These are phyloP conservation scores for Phialophora verrucosa DNA, from an alignment of 2,329 filamentous ascomycete genomes.

Conservation along the genomic window DNA sequence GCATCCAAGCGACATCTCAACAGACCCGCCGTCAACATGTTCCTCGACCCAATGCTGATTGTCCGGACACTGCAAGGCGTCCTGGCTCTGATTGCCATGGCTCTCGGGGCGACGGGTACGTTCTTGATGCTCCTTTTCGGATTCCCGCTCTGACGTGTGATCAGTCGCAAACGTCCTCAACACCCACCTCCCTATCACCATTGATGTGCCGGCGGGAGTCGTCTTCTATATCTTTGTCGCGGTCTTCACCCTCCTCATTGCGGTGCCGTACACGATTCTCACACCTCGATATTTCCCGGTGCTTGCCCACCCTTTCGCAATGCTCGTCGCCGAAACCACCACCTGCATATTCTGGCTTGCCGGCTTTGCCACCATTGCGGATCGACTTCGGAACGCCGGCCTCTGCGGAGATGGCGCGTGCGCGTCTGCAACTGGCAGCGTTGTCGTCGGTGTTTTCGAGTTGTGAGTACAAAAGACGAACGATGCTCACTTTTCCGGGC, in stretches of 20 bases:
- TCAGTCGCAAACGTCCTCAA: conserved; percentile 26
- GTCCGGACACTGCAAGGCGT: conserved; percentile 70
- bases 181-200: conserved; percentile 15
- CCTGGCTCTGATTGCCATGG: conserved; percentile 75
- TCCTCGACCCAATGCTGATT: conserved; percentile 62
- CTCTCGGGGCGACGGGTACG: conserved; percentile 68
- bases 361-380: conserved; percentile 75
- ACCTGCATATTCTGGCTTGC: conserved; percentile 91
- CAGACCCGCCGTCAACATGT: conserved; percentile 46
- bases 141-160: conserved; percentile 53
- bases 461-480: conserved; percentile 45
- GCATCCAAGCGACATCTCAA: background rate
- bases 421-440: conserved; percentile 61
- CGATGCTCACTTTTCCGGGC: background rate
- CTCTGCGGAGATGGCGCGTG: conserved; percentile 64
- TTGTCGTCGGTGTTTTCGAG: conserved; percentile 56
- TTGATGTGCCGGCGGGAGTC: conserved; percentile 58
- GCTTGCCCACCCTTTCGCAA: conserved; percentile 67
- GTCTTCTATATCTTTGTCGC: conserved; percentile 81
- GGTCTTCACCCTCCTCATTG: conserved; percentile 75
- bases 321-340: conserved; percentile 70
- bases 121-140: background rate
- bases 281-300: conserved; percentile 67
- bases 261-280: conserved; percentile 71
- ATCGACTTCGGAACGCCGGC: conserved; percentile 62